These are phyloP conservation scores for Phalaenopsis hybrid DNA, from an alignment of 116 monocot genomes.

Conservation along the genomic window DNA sequence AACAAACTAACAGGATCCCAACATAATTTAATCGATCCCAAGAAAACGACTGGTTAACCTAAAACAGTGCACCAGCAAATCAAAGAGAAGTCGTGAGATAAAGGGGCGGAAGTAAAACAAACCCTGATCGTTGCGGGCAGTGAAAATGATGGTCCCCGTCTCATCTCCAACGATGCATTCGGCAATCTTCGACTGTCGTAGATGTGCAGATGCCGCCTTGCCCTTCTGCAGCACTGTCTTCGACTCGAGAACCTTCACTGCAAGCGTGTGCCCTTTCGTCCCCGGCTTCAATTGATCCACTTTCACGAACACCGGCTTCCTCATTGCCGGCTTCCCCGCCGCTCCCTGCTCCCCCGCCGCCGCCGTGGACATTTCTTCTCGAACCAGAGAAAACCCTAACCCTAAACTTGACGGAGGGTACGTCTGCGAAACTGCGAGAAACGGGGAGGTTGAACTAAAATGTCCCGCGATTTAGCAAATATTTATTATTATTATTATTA, in stretches of 20 bases:
- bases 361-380: background rate
- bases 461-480: too few relatives aligned
- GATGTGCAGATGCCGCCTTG: conserved; percentile 14
- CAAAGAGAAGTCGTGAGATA: too few relatives aligned
- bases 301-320: conserved; percentile 34
- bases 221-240: conserved; percentile 24
- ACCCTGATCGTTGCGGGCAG: conserved; percentile 27
- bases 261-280: conserved; percentile 29
- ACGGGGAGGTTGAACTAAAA: too few relatives aligned
- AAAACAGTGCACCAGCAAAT: too few relatives aligned
- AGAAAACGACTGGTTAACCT: too few relatives aligned
- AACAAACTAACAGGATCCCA: too few relatives aligned
- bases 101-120: background rate
- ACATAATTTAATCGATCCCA: too few relatives aligned
- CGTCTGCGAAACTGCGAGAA: background rate
- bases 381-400: conserved; percentile 1
- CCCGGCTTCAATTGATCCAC: conserved; percentile 35
- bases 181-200: conserved; percentile 17
- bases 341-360: background rate
- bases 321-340: conserved; percentile 1
- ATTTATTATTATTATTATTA: too few relatives aligned
- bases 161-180: conserved; percentile 26
- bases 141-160: conserved; percentile 24
- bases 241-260: conserved; percentile 24
- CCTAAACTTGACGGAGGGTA: background rate